A percentile compares a stretch with the other conserved stretches of the same genome.
Conservation (phyloP, 2,329 filamentous ascomycete species). For the Microsporum audouinii region DNA sequence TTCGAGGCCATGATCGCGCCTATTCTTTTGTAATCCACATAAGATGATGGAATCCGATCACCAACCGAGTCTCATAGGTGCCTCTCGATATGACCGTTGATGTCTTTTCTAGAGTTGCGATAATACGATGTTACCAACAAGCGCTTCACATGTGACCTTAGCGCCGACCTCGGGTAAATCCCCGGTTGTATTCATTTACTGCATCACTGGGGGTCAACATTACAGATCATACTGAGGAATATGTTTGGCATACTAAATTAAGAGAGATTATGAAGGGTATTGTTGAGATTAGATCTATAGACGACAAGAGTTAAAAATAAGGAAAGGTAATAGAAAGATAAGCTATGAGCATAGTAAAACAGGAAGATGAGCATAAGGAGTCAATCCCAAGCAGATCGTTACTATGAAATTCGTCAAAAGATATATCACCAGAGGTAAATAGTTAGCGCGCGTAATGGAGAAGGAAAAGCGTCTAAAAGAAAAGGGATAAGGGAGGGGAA, state of each 20-base stretch:
- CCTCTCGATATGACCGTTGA: background rate
- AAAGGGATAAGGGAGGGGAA: background rate
- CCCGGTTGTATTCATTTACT: too few relatives aligned
- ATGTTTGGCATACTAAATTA: background rate
- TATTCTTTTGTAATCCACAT: background rate
- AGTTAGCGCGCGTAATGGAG: background rate
- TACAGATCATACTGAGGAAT: background rate
- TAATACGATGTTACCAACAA: background rate
- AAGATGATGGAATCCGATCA: background rate
- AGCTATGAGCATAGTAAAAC: background rate
- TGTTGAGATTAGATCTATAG: slow-evolving; percentile 2
- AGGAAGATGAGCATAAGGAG: background rate
- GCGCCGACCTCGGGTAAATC: background rate
- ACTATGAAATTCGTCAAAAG: slow-evolving; percentile 4
- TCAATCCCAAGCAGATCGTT: slow-evolving; percentile 2
- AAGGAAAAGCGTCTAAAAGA: background rate
- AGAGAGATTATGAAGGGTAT: background rate
- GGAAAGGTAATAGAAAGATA: too few relatives aligned
- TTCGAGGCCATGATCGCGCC: slow-evolving; percentile 6
- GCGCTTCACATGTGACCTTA: background rate
- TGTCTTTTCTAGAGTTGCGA: background rate
- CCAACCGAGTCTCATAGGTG: background rate
- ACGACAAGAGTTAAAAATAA: background rate
- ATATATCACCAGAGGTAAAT: background rate
- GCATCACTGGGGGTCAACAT: background rate